Base-by-base conservation (phyloP, 768 basidiomycete genomes). In the Pleurotus platypus region DNA sequence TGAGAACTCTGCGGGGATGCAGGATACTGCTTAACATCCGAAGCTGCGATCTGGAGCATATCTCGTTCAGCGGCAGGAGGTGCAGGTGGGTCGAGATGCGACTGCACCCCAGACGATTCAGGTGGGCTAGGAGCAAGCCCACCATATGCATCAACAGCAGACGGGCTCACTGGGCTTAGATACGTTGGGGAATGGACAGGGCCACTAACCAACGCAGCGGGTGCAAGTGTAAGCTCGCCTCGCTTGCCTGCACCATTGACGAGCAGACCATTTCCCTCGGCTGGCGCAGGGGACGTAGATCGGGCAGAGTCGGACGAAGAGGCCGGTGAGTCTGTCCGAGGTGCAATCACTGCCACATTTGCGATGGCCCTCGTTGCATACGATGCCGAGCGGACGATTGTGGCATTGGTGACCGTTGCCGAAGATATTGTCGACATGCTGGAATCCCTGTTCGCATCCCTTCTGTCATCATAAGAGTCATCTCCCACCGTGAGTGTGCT, bases 341-440 rank as follows among this genome's bases (percentile, higher is more conserved):
- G 75, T 72, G 39, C 51, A 24, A 54, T 54, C 2, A 54, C 51
- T 30, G 84, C 66, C 15, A 84, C 74, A 45, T 78, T 80, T n/a
- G 84, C 83, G 8, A 79, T 73, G 11, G 81, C 76, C 50, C 79
- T 71, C 56, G 80, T 72, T 22, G 77, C 81, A 9, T 85, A 69
- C 18, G 74, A 78, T 7, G 75, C 79, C 53, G 72, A 73, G 49
- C 77, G 69, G 5, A 81, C 78, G 49, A 81, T 73, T 7, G 72
- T 73, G 12, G 74, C 64, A 15, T 70, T 59, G 2, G 67, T 65
- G 13, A 84, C 76, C 2, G 81, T 83, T 15, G 71, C 66, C 11
- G 66, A 73, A 5, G 76, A 75, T 54, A 80, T 61, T 12, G 78
- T 79, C 20, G 78, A 77, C 9, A 75, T 69, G 58, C 69, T 76